Base-by-base conservation (phyloP, 495 filamentous ascomycete species). In the Chlorociboria aeruginascens region DNA sequence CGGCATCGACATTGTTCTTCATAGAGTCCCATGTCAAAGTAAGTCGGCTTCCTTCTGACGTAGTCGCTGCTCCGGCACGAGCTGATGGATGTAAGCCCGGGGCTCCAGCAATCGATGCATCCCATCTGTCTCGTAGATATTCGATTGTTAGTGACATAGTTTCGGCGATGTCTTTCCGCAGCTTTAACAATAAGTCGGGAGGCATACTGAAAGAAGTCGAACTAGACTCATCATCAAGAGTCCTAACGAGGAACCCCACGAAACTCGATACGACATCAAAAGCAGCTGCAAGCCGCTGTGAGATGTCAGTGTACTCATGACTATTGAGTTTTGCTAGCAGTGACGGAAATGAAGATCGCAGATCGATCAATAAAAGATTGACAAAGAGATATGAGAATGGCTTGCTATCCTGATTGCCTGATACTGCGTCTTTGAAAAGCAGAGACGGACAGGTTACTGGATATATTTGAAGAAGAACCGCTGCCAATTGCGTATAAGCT, bases 101-200 rank as follows among this genome's bases (percentile, higher is more conserved):
- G 2, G 70, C 73, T 12, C 75, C 76, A 0, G 72, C 69, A 12
- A 70, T 62, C 8, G 69, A 68, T 1, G 71, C 72, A 52, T 84
- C 80, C 71, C 73, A 83, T 13, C 80, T 63, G 51, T 85, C 81
- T 28, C 79, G 72, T 0, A 85, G 65, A 60, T 75, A 79, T 57
- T 83, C 81, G 54, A 79, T 68, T 0, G 71, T 67, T 3, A 77
- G 62, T 6, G 72, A 73, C 37, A 83, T 63, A 1, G 74, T 75
- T 50, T 80, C 77, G 4, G 66, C 65, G 45, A 84, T 68, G 49
- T 76, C 69, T 33, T 63, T 69, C 25, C 77, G 73, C 1, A 84
- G 64, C 46, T 72, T 73, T 8, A 83, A 65, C 29, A 85, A 66
- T 2, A 70, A 62, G 45, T 77, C 73, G 0, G 78, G 71, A 9